Base-by-base conservation (phyloP, 257 asterid species). In the Rubia yunnanensis region DNA sequence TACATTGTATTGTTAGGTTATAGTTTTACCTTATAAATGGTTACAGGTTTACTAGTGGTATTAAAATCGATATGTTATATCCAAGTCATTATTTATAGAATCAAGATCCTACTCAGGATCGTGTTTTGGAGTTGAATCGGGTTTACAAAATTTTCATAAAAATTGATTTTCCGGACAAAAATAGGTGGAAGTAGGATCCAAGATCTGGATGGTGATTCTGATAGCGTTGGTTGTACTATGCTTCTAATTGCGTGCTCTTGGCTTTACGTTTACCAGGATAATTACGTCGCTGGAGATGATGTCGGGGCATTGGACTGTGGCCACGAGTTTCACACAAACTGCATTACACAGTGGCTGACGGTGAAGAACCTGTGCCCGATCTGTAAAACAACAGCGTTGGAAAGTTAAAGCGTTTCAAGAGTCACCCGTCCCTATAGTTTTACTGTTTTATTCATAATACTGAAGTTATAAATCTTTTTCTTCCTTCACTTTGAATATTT, bases 291-390 rank as follows among this genome's bases (percentile, higher is more conserved):
- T 35, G 95, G 94, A 55, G 97, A 89, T 65, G 76, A 78, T 54
- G 57, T 87, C 52, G 98, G 97, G 13, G 73, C 70, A 41, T 58
- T 87, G 83, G 85, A 83, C 15, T 92, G 98, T 46, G 89, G 89
- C 61, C 97, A 92, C 27, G 95, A 87, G 72, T 89, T 92, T 71
- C 97, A 92, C 59, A 75, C 83, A 2, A 39, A 64, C 38, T 92
- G 98, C 89, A 74, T 92, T 76, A 85, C 83, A 58, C 94, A 89
- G 78, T 92, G 98, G 98, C 71, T 92, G 22, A 72, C 65, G 18
- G 44, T 84, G 76, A 92, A 92, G 88, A 92, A 92, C 75, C 74
- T 85, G 4, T 92, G 96, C 63, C 98, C 98, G 60, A 81, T 92
- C 72, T 92, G 98, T 68, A 92, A 92, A 81, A 87, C 23, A 58